A percentile compares a stretch with the other conserved stretches of the same genome.
Evolutionary conservation across 2,329 filamentous ascomycete genomes (phyloP).

Genomic region (Daldinia sp.): DNA sequence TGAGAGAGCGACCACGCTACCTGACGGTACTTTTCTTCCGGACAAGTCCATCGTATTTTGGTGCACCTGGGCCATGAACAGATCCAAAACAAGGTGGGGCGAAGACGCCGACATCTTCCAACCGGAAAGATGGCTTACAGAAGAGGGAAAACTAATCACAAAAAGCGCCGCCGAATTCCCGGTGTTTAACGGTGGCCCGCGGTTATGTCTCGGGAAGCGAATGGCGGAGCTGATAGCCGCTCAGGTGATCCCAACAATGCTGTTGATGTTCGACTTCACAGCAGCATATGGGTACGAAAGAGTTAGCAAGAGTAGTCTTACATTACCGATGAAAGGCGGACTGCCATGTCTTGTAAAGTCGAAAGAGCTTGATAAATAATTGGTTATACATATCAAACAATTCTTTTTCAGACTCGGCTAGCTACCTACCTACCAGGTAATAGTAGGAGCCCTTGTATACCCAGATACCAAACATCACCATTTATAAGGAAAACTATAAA

Average conservation of each 20-base stretch:
- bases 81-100: conserved; percentile 65
- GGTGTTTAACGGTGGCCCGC: conserved; percentile 71
- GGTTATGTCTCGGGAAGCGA: conserved; percentile 68
- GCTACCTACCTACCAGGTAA: no score
- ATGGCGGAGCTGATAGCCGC: conserved; percentile 70
- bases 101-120: conserved; percentile 62
- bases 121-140: conserved; percentile 64
- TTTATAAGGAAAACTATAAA: no score
- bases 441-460: no score
- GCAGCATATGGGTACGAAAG: conserved; percentile 56
- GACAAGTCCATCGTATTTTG: conserved; percentile 64
- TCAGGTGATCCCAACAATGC: conserved; percentile 61
- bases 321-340: conserved; percentile 69
- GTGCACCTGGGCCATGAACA: conserved; percentile 71
- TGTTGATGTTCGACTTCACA: conserved; percentile 60
- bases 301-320: conserved; percentile 67
- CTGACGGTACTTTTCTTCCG: conserved; percentile 68
- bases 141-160: conserved; percentile 51
- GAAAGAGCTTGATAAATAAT: neutral
- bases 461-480: no score
- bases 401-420: neutral
- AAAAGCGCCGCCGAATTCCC: conserved; percentile 65
- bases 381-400: neutral
- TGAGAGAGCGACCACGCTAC: conserved; percentile 59
- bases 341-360: conserved; percentile 56